Evolutionary conservation across 108 stramenopile genomes (phyloP), one percentile per base, ranked within the genome.

Genomic region (Cyclotella atomus): DNA sequence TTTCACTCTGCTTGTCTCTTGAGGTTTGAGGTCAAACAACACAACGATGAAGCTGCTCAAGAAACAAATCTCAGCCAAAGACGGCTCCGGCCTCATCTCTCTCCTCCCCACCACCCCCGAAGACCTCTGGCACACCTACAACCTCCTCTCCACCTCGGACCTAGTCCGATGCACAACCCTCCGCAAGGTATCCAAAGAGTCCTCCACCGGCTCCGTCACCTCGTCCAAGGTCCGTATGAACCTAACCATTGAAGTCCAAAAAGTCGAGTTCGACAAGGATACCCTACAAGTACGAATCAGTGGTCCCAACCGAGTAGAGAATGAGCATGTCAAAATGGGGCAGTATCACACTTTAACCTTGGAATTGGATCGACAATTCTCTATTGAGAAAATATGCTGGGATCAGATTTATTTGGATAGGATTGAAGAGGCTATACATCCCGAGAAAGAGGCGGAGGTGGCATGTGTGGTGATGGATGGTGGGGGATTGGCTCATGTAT

Each of bases 91-190:
- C 30, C 60, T 57, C 34, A 78, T 98, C 43, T 61, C 85, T 68
- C 82, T 99, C 54, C 90, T 91, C 45, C 94, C 97, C 30, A 93
- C 91, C 53, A 96, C 93, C n/a, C 67, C 90, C 38, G 98, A 99
- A 81, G 98, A 99, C 77, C 87, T 99, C 55, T 99, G 97, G 97
- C 97, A 98, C 70, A 85, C 91, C 36, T 98, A 97, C 90, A 98
- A 99, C 84, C 76, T 99, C 29, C 84, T 99, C 14, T 82, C 85
- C 54, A 72, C 57, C 28, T 91, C 88, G 12, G 98, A 99, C 61
- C 68, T 79, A 23, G 93, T 99, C 0, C 82, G 93, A 10, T 93
- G 94, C 53, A 96, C 92, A 62, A 99, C 98, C 7, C 81, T 97
- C 20, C 92, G 98, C 47, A 99, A 98, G 84, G 96, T 99, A 20